These are phyloP conservation scores for Populus hybrid DNA, from an alignment of 441 rosid species.

Conservation along the genomic window DNA sequence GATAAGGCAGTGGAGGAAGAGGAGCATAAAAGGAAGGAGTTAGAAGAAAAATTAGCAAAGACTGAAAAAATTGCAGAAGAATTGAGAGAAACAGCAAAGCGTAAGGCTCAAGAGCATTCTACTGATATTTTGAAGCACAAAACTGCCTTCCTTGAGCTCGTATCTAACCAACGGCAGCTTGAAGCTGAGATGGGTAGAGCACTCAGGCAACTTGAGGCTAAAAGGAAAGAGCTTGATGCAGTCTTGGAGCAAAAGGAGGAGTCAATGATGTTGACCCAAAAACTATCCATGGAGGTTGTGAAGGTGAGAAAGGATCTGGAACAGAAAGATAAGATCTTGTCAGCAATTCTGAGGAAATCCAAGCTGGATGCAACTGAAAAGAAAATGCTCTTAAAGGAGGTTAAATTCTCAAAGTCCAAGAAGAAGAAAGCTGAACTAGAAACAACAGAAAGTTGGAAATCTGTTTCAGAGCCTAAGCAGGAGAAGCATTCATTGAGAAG, in stretches of 20 bases:
- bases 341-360: constrained; percentile 76
- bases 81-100: constrained; percentile 50
- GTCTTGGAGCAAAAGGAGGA: constrained; percentile 53
- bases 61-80: constrained; percentile 50
- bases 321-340: constrained; percentile 73
- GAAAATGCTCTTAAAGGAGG: constrained; percentile 62
- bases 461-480: constrained; percentile 50
- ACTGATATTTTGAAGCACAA: constrained; percentile 78
- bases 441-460: constrained; percentile 53
- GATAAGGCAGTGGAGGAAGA: constrained; percentile 50
- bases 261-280: constrained; percentile 42
- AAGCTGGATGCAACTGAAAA: constrained; percentile 61
- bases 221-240: constrained; percentile 49
- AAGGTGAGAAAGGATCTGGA: constrained; percentile 67
- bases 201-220: constrained; percentile 58
- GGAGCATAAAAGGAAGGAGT: constrained; percentile 44
- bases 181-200: constrained; percentile 84
- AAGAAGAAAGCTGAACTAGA: constrained; percentile 68
- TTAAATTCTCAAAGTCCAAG: constrained; percentile 53
- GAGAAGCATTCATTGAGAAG: constrained; percentile 66
- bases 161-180: constrained; percentile 78
- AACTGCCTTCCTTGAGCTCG: constrained; percentile 86
- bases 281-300: constrained; percentile 53
- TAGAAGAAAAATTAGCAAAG: constrained; percentile 53
- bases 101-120: constrained; percentile 64